Percentiles rank a stretch among this genome's conserved stretches.
Conservation (phyloP, 192 early-diverging fungal genomes). For the Chytriomyces sp. region DNA sequence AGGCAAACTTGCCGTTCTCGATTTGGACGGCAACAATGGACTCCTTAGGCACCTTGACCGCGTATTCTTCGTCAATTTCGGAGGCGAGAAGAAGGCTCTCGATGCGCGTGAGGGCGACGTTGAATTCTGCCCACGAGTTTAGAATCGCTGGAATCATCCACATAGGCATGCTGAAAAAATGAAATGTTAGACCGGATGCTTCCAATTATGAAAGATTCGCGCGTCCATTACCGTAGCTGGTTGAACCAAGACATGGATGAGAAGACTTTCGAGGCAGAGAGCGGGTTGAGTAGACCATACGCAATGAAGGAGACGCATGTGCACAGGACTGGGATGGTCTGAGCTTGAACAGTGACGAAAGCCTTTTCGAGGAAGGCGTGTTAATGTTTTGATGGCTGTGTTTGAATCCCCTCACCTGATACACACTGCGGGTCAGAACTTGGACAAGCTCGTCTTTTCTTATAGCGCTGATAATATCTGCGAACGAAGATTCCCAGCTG, state of each 20-base stretch:
- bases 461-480: slow-evolving; percentile 58
- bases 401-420: too few relatives aligned
- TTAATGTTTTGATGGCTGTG: too few relatives aligned
- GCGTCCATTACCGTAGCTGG: slow-evolving; percentile 48
- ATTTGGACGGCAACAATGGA: slow-evolving; percentile 54
- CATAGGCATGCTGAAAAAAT: slow-evolving; percentile 47
- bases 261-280: slow-evolving; percentile 44
- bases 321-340: slow-evolving; percentile 43
- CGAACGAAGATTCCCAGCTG: slow-evolving; percentile 72
- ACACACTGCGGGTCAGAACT: slow-evolving; percentile 6
- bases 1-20: slow-evolving; percentile 61
- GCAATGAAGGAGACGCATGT: slow-evolving; percentile 40
- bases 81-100: slow-evolving; percentile 53
- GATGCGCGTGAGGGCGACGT: slow-evolving; percentile 50
- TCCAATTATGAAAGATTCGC: too few relatives aligned
- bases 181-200: too few relatives aligned
- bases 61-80: slow-evolving; percentile 58
- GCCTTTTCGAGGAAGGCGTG: too few relatives aligned
- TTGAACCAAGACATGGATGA: slow-evolving; percentile 46
- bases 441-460: slow-evolving; percentile 55
- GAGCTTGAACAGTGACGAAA: slow-evolving; percentile 12
- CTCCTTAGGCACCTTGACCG: slow-evolving; percentile 45
- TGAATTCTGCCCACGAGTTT: slow-evolving; percentile 49
- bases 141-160: slow-evolving; percentile 55
- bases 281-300: slow-evolving; percentile 39